Percentiles rank a stretch among this genome's conserved stretches.
These are phyloP conservation scores for Boletus fagicola DNA, from an alignment of 768 basidiomycete genomes.

Conservation along the genomic window DNA sequence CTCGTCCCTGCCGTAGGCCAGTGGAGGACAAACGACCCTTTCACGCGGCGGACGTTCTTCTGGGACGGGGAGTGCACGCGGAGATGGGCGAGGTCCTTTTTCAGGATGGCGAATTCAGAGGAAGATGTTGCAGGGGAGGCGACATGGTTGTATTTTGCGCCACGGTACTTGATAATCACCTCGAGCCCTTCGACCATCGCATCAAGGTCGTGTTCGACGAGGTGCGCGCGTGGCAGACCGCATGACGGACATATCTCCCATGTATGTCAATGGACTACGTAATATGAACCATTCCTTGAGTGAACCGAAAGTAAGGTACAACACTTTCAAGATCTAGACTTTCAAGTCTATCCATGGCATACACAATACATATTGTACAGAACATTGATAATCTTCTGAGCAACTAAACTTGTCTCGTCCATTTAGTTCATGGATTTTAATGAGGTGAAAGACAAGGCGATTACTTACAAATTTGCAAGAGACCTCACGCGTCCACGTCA, in stretches of 20 bases:
- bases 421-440: neutral
- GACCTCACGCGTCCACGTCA: no score
- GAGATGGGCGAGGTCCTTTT: conserved; percentile 30
- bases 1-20: conserved; percentile 21
- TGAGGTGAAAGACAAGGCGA: no score
- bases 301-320: no score
- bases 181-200: conserved; percentile 26
- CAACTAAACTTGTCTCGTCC: neutral
- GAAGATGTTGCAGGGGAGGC: conserved; percentile 10
- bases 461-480: no score
- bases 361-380: neutral
- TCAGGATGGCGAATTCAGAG: conserved; percentile 22
- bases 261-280: neutral
- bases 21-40: conserved; percentile 24
- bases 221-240: neutral
- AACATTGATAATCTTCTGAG: neutral
- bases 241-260: neutral
- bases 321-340: neutral
- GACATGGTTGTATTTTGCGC: conserved; percentile 17
- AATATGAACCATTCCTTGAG: neutral
- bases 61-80: conserved; percentile 31
- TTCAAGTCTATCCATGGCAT: neutral
- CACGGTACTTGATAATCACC: conserved; percentile 26
- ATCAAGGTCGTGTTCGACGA: neutral
- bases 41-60: conserved; percentile 24